phyloP scores from a whole-genome alignment of 75 land plant species.

The Selaginella tamariscina region DNA sequence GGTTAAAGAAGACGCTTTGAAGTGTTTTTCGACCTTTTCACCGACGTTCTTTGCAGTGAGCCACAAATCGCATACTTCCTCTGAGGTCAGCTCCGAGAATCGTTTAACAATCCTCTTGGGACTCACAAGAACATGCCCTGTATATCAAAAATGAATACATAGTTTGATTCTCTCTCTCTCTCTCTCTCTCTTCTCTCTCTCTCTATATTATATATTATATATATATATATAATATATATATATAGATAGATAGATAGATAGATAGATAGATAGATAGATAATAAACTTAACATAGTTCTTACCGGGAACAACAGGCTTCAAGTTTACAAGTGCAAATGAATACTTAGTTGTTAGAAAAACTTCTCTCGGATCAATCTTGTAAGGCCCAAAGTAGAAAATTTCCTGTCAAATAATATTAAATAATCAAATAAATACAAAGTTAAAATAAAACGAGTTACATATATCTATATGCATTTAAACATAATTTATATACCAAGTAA shows the following conservation, averaged over 20 bases:
- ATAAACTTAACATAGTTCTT: not conserved
- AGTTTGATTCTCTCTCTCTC: too few relatives aligned
- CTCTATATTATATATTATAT: too few relatives aligned
- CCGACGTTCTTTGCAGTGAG: constrained; percentile 66
- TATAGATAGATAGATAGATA: not conserved
- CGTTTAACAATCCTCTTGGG: constrained; percentile 68
- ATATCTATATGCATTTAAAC: too few relatives aligned
- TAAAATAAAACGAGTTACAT: too few relatives aligned
- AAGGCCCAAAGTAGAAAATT: constrained; percentile 51
- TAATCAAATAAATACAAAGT: too few relatives aligned
- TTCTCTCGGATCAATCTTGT: constrained; percentile 44
- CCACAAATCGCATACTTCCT: constrained; percentile 78
- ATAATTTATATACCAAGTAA: too few relatives aligned
- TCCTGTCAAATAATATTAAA: too few relatives aligned
- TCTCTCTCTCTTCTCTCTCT: too few relatives aligned
- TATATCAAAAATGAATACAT: not conserved
- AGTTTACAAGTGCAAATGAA: constrained; percentile 69
- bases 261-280: not conserved
- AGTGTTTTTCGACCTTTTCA: constrained; percentile 43
- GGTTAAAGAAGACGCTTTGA: constrained; percentile 63
- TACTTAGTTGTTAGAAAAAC: constrained; percentile 67
- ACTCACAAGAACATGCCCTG: constrained; percentile 63
- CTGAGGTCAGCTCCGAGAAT: constrained; percentile 54
- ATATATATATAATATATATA: not conserved
- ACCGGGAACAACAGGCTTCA: constrained; percentile 89